A percentile compares a stretch with the other conserved stretches of the same genome.
Evolutionary conservation across 2,329 filamentous ascomycete species (phyloP).

Genomic region (Aureobasidium sp.): DNA sequence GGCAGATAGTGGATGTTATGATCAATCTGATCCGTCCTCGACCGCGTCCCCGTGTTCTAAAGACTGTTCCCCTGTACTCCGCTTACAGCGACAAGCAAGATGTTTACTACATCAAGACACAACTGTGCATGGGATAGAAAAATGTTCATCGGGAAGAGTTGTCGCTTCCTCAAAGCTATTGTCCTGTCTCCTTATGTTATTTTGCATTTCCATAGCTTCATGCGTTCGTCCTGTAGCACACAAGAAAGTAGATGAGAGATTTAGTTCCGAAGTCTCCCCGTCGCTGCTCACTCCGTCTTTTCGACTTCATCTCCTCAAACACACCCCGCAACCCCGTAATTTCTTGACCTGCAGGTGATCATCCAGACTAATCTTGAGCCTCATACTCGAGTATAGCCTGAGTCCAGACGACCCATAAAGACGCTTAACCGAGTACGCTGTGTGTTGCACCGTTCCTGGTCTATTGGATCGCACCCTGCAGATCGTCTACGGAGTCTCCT

Average conservation of each 20-base stretch:
- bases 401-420: neutral
- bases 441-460: neutral
- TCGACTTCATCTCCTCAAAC: neutral
- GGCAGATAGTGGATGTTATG: neutral
- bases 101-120: too few relatives aligned
- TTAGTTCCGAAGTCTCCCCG: neutral
- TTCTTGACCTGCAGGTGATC: neutral
- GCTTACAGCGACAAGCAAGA: too few relatives aligned
- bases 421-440: neutral
- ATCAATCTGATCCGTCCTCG: neutral
- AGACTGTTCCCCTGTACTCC: too few relatives aligned
- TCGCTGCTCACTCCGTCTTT: neutral
- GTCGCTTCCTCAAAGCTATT: too few relatives aligned
- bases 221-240: too few relatives aligned
- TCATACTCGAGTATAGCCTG: neutral
- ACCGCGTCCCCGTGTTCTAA: neutral
- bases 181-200: too few relatives aligned
- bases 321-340: conserved; percentile 1
- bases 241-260: too few relatives aligned
- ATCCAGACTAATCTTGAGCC: neutral
- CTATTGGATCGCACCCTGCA: neutral
- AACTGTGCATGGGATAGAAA: too few relatives aligned
- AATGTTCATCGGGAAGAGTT: too few relatives aligned
- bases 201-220: too few relatives aligned
- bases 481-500: neutral